Evolutionary conservation across 108 stramenopile species (phyloP), one percentile per base, ranked within the genome.

Genomic region (Seminavis robusta): DNA sequence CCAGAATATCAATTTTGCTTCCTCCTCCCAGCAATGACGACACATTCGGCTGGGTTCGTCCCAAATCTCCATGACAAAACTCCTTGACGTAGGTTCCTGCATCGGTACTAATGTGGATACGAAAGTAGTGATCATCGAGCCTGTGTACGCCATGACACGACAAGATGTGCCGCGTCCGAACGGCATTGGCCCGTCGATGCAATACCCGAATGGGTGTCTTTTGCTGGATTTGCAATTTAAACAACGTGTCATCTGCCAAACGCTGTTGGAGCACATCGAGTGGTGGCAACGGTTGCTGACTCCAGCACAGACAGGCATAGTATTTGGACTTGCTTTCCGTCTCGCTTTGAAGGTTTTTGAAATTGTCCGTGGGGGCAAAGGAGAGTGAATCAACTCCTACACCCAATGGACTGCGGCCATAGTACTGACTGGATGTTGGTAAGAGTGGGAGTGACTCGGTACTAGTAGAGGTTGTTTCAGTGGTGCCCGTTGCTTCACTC

Each of bases 71-170:
- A 57, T 90, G 81, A 6, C 86, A 82, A 65, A 90, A 92, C 56
- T 95, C 94, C 53, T 95, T 95, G 41, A 95, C 90, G 41, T 92
- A 87, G 0, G 94, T 88, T 20, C 94, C 94, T 8, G 83, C 86
- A 29, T 61, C 66, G 3, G 92, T 93, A 15, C 69, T 73, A 33
- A 93, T 23, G 43, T 68, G 46, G 42, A 93, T 26, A 13, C 70
- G 74, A 52, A 87, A 84, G 61, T 79, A 86, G 51, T 89, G 85
- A 26, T 85, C 61, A 45, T 85, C 80, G 3, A 87, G 58, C n/a
- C 80, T 54, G 11, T 43, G n/a, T 8, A 17, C 40, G 10, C 79
- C 81, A 2, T 58, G 61, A 2, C 74, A 56, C 6, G 39, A 60
- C 26, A 83, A 44, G 31, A 93, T 58, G 23, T 68, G 55, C 24